phyloP scores from a whole-genome alignment of 2,329 filamentous ascomycete species.

The Colletotrichum paranaense region DNA sequence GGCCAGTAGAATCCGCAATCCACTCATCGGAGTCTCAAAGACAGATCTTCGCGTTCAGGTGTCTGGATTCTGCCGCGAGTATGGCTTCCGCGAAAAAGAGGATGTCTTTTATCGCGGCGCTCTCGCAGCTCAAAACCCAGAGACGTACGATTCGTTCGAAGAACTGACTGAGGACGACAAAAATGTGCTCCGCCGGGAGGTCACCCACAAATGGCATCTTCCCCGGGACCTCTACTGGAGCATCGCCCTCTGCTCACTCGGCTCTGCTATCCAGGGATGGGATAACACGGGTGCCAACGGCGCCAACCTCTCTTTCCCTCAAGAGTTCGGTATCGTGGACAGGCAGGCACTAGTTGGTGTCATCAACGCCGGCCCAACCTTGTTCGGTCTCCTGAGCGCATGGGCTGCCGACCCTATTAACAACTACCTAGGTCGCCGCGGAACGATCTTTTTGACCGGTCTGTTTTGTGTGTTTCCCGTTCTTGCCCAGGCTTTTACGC shows the following conservation, averaged over 20 bases:
- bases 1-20: constrained; percentile 41
- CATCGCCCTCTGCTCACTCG: constrained; percentile 44
- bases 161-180: constrained; percentile 42
- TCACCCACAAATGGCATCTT: constrained; percentile 44
- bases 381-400: constrained; percentile 39
- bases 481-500: constrained; percentile 63
- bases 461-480: constrained; percentile 67
- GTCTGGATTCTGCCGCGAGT: constrained; percentile 41
- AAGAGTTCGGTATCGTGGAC: constrained; percentile 47
- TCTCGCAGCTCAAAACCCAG: constrained; percentile 41
- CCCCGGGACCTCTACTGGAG: constrained; percentile 42
- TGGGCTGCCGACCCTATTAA: constrained; percentile 52
- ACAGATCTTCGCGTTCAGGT: constrained; percentile 39
- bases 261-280: constrained; percentile 52
- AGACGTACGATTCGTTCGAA: constrained; percentile 36
- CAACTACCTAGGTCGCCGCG: constrained; percentile 41
- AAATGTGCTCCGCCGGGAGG: constrained; percentile 38
- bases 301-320: constrained; percentile 51
- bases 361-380: constrained; percentile 57
- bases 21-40: constrained; percentile 40
- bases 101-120: constrained; percentile 43
- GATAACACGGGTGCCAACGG: constrained; percentile 56
- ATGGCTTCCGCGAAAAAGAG: constrained; percentile 41
- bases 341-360: constrained; percentile 66
- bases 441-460: constrained; percentile 63